Evolutionary conservation across 2,329 filamentous ascomycete species (phyloP), one percentile per base, ranked within the genome.

Genomic region (Fusarium sp.): DNA sequence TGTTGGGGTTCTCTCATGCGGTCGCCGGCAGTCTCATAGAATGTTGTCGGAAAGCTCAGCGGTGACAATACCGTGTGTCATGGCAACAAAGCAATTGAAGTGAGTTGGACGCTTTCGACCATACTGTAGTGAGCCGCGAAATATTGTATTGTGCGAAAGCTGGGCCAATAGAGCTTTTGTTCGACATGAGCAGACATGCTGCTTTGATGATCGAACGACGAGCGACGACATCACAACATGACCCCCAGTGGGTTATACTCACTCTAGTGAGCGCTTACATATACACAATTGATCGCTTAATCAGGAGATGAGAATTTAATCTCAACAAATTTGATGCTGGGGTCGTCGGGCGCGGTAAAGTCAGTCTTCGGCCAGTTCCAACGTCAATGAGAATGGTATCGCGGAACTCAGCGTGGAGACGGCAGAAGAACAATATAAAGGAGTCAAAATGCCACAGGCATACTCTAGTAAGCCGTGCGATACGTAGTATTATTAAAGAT

Each of bases 251-350:
- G 12, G 21, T 2, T 18, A 18, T 7, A 5, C 4, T 4, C 9
- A 12, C 23, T 21, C 2, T 0, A 37, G 18, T 37, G 2, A 53
- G 49, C 23, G 3, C 8, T 16, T 1, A 1, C 0, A 25, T 6
- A 11, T 2, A 9, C 0, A 16, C 0, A 16, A 28, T 5, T 16
- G 9, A 18, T 12, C 2, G 8, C 2, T 21, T 1, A 4, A 18
- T 2, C 16, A 7, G 4, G 1, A 2, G 11, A 16, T 1, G 2
- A 21, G 1, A 2, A 9, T 16, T 8, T 35, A 4, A 7, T 28
- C 23, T 12, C 8, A 19, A 19, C 3, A 8, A 0, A 19, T 15
- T 16, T 5, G 6, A 50, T 23, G 30, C 18, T 19, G 30, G 21
- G 16, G 15, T 7, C 4, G 30, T 13, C n/a, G 16, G 1, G 11